phyloP scores from a whole-genome alignment of 1,284 basidiomycete genomes.

The Trametes hirsuta region DNA sequence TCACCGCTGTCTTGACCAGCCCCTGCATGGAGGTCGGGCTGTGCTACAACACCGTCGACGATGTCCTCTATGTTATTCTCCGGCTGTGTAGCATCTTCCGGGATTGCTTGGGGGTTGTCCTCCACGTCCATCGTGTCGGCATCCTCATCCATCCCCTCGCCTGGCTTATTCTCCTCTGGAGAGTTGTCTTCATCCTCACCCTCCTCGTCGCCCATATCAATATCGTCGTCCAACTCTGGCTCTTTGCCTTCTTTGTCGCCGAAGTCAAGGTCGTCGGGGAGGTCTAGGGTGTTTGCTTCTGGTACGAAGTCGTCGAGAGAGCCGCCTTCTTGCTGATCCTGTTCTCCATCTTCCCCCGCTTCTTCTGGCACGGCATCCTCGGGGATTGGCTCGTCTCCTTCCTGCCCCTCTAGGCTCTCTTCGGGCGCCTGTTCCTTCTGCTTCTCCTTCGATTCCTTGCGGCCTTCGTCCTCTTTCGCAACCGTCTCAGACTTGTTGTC shows the following conservation, averaged over 20 bases:
- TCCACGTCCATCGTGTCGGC: constrained; percentile 22
- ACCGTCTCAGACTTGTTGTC: constrained; percentile 49
- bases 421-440: constrained; percentile 39
- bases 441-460: constrained; percentile 4
- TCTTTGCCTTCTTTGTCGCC: constrained; percentile 42
- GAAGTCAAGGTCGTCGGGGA: constrained; percentile 84
- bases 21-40: constrained; percentile 44
- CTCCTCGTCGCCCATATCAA: constrained; percentile 48
- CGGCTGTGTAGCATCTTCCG: constrained; percentile 23
- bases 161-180: constrained; percentile 25
- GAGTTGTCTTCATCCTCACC: constrained; percentile 43
- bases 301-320: constrained; percentile 74
- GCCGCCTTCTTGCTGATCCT: constrained; percentile 56
- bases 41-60: constrained; percentile 38
- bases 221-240: constrained; percentile 41
- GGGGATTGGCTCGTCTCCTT: constrained; percentile 35
- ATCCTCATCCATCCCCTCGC: constrained; percentile 15
- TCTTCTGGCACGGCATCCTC: constrained; percentile 42
- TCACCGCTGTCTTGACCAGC: constrained; percentile 24
- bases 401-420: constrained; percentile 41
- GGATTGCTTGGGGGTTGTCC: constrained; percentile 19
- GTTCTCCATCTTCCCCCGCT: constrained; percentile 40
- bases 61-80: constrained; percentile 22
- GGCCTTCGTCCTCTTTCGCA: constrained; percentile 73
- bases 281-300: constrained; percentile 79